A percentile compares a stretch with the other conserved stretches of the same genome.
Evolutionary conservation across 345 rosid genomes (phyloP).

Genomic region (Populus tremula): DNA sequence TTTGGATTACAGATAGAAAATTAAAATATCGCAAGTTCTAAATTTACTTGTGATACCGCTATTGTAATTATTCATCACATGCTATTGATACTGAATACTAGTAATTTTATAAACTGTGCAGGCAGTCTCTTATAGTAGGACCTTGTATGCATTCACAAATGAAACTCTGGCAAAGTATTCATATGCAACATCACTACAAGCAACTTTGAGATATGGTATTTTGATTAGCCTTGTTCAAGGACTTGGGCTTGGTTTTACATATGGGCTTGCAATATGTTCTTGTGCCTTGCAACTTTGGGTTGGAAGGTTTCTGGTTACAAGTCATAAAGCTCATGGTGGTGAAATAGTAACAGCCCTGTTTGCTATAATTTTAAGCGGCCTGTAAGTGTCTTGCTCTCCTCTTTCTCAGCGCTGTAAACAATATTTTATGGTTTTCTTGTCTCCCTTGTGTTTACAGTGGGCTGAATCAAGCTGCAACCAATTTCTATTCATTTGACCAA

Average conservation of each 20-base stretch:
- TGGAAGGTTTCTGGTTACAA: slow-evolving; percentile 72
- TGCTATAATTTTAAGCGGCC: slow-evolving; percentile 95
- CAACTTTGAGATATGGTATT: slow-evolving; percentile 91
- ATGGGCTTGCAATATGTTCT: slow-evolving; percentile 97
- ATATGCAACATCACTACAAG: slow-evolving; percentile 93
- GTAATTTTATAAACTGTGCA: slow-evolving; percentile 41
- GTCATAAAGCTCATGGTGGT: slow-evolving; percentile 72
- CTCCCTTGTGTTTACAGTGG: slow-evolving; percentile 50
- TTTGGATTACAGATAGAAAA: background rate
- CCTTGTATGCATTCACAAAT: slow-evolving; percentile 95
- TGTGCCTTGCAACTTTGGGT: slow-evolving; percentile 96
- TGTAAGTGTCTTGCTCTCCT: slow-evolving; percentile 61
- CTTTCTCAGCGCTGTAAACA: slow-evolving; percentile 13
- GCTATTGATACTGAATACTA: slow-evolving; percentile 9
- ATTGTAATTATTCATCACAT: background rate
- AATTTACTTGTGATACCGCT: background rate
- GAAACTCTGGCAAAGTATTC: slow-evolving; percentile 97
- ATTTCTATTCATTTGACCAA: slow-evolving; percentile 98
- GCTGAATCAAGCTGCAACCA: slow-evolving; percentile 98
- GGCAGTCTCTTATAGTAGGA: slow-evolving; percentile 87
- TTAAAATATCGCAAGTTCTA: background rate
- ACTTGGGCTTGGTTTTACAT: slow-evolving; percentile 96
- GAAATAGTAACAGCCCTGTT: slow-evolving; percentile 85
- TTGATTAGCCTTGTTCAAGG: slow-evolving; percentile 97
- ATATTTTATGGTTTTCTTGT: slow-evolving; percentile 1